Conservation (phyloP, 352 stramenopile species). For the Phytophthora chlamydospora region DNA sequence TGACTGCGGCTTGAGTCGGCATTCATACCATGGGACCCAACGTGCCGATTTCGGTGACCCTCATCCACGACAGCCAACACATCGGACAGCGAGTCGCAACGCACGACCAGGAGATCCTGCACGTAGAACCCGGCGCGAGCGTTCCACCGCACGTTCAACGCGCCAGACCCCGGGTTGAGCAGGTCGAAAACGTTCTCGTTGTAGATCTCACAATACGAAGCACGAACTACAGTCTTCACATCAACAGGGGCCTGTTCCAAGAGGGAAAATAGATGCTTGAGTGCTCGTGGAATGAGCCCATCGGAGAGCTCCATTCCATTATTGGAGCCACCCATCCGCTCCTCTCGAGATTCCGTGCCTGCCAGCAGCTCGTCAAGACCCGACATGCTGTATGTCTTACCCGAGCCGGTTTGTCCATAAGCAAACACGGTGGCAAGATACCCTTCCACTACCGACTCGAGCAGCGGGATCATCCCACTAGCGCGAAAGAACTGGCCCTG, state of each 20-base stretch:
- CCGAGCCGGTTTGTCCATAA: conserved; percentile 71
- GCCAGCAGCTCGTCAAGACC: conserved; percentile 70
- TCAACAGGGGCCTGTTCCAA: conserved; percentile 52
- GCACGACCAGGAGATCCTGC: conserved; percentile 75
- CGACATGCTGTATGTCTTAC: conserved; percentile 85
- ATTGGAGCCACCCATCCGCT: conserved; percentile 9
- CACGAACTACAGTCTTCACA: conserved; percentile 68
- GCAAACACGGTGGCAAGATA: conserved; percentile 77
- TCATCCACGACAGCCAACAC: conserved; percentile 78
- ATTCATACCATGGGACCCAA: conserved; percentile 80
- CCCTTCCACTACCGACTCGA: conserved; percentile 72
- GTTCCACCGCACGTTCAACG: conserved; percentile 78
- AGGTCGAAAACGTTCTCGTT: conserved; percentile 86
- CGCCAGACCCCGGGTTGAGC: conserved; percentile 65
- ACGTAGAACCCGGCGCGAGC: conserved; percentile 81
- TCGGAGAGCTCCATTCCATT: conserved; percentile 51
- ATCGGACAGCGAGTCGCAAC: conserved; percentile 77
- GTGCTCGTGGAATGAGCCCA: conserved; percentile 71
- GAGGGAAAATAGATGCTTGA: conserved; percentile 69
- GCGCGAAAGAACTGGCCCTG: conserved; percentile 70
- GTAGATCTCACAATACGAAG: conserved; percentile 87
- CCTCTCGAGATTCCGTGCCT: conserved; percentile 17
- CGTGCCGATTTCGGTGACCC: conserved; percentile 70
- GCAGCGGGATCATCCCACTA: conserved; percentile 59
- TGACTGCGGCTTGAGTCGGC: conserved; percentile 83